phyloP scores from a whole-genome alignment of 352 stramenopile genomes.

The Pythium oligandrum region DNA sequence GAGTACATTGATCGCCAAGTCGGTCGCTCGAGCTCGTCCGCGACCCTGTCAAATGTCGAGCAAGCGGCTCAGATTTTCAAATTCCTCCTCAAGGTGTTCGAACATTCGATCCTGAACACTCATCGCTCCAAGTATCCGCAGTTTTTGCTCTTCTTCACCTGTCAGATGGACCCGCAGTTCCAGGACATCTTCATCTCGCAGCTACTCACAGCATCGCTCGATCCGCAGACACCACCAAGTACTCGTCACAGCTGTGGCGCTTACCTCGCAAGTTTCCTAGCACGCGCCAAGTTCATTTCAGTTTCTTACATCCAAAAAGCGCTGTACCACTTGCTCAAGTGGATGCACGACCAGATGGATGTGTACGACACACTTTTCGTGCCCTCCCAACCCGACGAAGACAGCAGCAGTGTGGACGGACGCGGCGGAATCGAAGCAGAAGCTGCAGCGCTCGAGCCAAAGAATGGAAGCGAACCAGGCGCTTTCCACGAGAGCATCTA shows the following conservation, averaged over 20 bases:
- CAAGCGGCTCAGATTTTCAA: constrained; percentile 67
- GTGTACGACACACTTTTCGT: constrained; percentile 46
- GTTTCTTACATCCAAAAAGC: constrained; percentile 91
- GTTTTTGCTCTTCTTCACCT: constrained; percentile 90
- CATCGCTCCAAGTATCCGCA: constrained; percentile 92
- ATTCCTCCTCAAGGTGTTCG: constrained; percentile 79
- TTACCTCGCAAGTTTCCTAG: constrained; percentile 96
- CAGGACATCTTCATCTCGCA: constrained; percentile 84
- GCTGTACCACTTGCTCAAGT: constrained; percentile 91
- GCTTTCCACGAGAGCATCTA: constrained; percentile 70
- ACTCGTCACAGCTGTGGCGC: constrained; percentile 92
- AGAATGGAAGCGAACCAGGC: constrained; percentile 16
- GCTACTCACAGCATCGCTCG: constrained; percentile 64
- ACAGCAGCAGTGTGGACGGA: constrained; percentile 10
- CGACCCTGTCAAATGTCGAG: constrained; percentile 21
- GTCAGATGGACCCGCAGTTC: constrained; percentile 66
- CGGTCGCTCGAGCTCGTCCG: constrained; percentile 7
- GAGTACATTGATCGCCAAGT: constrained; percentile 62
- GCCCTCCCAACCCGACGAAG: constrained; percentile 12
- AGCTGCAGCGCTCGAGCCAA: constrained; percentile 22
- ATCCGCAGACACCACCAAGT: constrained; percentile 79
- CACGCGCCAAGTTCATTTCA: constrained; percentile 91
- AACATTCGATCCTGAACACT: constrained; percentile 83
- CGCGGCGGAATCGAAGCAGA: constrained; percentile 16
- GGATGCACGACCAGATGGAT: constrained; percentile 93